A percentile compares a stretch with the other conserved stretches of the same genome.
These are phyloP conservation scores for Cornus kousa DNA, from an alignment of 148 eudicot genomes.

Conservation along the genomic window DNA sequence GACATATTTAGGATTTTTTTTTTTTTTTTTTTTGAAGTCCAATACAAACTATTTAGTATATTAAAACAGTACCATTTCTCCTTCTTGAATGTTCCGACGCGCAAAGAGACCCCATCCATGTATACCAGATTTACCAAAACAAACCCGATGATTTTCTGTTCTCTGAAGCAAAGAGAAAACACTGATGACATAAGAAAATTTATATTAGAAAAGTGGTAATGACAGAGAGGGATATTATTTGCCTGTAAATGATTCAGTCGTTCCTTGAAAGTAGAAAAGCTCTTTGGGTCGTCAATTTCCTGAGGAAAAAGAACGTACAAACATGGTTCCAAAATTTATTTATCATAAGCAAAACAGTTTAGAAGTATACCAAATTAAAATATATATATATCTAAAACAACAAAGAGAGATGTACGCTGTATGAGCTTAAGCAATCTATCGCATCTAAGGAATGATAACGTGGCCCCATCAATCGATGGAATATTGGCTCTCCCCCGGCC, in stretches of 20 bases:
- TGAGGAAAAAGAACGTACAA: conserved; percentile 19
- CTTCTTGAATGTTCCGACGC: conserved; percentile 77
- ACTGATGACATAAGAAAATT: conserved; percentile 1
- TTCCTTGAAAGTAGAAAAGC: conserved; percentile 62
- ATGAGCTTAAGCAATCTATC: conserved; percentile 57
- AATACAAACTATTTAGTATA: not conserved
- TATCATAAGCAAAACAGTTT: conserved; percentile 10
- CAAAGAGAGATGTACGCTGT: conserved; percentile 34
- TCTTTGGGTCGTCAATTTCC: conserved; percentile 42
- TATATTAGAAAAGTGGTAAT: not conserved
- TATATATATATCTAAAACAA: not conserved
- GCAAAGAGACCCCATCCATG: conserved; percentile 99
- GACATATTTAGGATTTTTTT: not conserved
- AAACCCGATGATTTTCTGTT: conserved; percentile 59
- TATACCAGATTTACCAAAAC: conserved; percentile 92
- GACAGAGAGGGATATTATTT: conserved; percentile 17
- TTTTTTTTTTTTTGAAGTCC: not conserved
- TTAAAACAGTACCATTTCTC: conserved; percentile 68
- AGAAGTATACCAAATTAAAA: not conserved
- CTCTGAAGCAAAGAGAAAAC: conserved; percentile 38
- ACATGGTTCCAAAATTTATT: not conserved
- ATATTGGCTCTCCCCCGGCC: conserved; percentile 43
- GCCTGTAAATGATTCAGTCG: conserved; percentile 77
- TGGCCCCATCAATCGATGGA: conserved; percentile 82
- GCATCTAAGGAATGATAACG: conserved; percentile 54